Evolutionary conservation across 257 asterid species (phyloP).

Genomic region (Primulina huaijiensis): DNA sequence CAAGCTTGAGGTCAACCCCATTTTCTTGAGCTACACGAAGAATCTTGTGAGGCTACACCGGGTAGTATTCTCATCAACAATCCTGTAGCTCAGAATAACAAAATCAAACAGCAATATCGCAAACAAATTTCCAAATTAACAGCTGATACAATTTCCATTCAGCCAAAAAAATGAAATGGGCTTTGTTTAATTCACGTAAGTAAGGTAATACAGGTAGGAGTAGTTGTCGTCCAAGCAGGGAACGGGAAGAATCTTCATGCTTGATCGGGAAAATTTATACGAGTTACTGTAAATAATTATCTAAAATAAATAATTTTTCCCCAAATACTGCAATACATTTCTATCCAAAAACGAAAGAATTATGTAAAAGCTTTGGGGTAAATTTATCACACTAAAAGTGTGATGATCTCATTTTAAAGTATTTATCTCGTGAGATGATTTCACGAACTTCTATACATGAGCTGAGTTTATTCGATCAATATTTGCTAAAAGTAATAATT

Average conservation of each 20-base stretch:
- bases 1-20: constrained; percentile 63
- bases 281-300: no score
- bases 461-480: no score
- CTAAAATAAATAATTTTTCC: no score
- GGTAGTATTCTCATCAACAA: constrained; percentile 68
- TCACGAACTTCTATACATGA: no score
- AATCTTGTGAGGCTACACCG: constrained; percentile 86
- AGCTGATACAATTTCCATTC: not conserved
- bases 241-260: constrained; percentile 67
- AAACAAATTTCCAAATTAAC: constrained; percentile 2
- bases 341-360: no score
- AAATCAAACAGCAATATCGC: not conserved
- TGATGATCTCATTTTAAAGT: no score
- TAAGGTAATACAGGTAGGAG: constrained; percentile 46
- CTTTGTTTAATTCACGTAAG: not conserved
- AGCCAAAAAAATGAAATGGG: not conserved
- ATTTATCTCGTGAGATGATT: no score
- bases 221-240: constrained; percentile 70
- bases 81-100: constrained; percentile 30
- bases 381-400: no score
- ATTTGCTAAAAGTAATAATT: no score
- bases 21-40: constrained; percentile 71
- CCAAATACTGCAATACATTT: no score
- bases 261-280: not conserved
- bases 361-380: no score